Conservation (phyloP, 108 stramenopile species). For the Chaetoceros muelleri region DNA sequence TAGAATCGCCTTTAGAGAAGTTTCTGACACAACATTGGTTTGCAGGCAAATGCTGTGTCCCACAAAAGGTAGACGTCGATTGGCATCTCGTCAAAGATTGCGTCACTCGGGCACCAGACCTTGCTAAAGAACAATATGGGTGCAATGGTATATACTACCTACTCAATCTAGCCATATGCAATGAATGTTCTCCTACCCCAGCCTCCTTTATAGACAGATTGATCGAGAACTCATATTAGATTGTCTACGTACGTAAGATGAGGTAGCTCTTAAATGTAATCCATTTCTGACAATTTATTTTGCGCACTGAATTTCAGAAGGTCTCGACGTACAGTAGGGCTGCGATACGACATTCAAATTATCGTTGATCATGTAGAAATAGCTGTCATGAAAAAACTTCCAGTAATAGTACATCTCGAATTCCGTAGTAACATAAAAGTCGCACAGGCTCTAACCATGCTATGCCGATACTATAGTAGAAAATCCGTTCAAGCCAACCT, state of each 20-base stretch:
- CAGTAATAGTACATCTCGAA: constrained; percentile 65
- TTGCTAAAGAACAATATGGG: background rate
- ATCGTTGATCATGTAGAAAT: no score
- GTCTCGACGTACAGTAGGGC: no score
- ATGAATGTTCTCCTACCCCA: background rate
- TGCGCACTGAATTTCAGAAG: background rate
- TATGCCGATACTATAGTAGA: constrained; percentile 63
- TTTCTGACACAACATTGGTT: no score
- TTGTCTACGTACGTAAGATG: background rate
- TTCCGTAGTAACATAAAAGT: constrained; percentile 62
- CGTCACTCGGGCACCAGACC: background rate
- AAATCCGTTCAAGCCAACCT: constrained; percentile 69
- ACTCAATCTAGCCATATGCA: background rate
- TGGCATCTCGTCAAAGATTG: background rate
- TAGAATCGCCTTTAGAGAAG: background rate
- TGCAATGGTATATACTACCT: background rate
- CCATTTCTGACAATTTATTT: background rate
- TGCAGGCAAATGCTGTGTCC: background rate
- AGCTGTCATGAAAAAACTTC: constrained; percentile 4
- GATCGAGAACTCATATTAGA: background rate
- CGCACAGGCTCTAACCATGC: constrained; percentile 79
- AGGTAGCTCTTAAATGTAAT: background rate
- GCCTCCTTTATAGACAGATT: background rate
- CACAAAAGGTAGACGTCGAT: background rate
- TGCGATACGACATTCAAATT: no score